Evolutionary conservation across 257 asterid species (phyloP).

Genomic region (Solanum commersonii): DNA sequence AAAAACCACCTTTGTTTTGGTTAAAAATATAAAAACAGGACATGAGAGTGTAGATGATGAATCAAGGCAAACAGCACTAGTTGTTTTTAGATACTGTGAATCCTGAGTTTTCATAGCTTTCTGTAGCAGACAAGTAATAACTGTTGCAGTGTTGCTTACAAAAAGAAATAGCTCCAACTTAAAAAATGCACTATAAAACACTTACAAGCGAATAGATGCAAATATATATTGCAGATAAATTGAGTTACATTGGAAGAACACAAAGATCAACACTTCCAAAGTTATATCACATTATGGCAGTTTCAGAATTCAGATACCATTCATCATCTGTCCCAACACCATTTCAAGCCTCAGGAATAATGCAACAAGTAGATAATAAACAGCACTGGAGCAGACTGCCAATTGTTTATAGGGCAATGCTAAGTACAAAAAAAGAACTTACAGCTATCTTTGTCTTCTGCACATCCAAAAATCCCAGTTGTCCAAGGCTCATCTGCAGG

Average conservation of each 20-base stretch:
- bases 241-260: background rate
- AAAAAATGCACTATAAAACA: background rate
- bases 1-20: background rate
- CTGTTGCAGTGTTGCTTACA: background rate
- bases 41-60: background rate
- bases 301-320: background rate
- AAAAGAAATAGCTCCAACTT: background rate
- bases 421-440: slow-evolving; percentile 19
- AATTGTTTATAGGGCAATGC: background rate
- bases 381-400: background rate
- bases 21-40: background rate
- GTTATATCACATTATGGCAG: background rate
- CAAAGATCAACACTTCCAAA: background rate
- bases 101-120: background rate
- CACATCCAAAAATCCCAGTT: slow-evolving; percentile 78
- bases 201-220: background rate
- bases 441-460: slow-evolving; percentile 86
- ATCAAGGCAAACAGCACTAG: background rate
- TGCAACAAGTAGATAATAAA: background rate
- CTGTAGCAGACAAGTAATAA: background rate
- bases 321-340: background rate
- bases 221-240: background rate
- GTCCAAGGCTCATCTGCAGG: slow-evolving; percentile 98
- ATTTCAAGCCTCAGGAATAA: background rate
- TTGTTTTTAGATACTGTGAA: background rate